Evolutionary conservation across 352 stramenopile species (phyloP), one percentile per base, ranked within the genome.

Genomic region (Globisporangium uncinulatum): DNA sequence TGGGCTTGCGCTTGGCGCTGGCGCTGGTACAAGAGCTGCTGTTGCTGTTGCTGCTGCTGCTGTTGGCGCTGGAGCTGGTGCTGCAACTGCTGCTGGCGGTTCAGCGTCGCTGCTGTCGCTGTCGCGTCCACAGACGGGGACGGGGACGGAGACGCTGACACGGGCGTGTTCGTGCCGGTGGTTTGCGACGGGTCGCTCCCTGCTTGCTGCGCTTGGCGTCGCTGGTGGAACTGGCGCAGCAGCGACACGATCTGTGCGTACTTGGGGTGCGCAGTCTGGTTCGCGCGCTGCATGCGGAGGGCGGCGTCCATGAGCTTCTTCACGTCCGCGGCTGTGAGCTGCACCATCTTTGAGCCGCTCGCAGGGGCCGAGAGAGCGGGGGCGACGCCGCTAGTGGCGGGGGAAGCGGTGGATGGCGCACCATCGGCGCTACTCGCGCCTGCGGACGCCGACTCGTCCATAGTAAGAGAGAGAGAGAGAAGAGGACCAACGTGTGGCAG

Each of bases 231-330:
- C 62, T 92, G 76, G 24, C 80, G 79, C 56, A 95, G 66, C 6
- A 95, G 59, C 53, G 59, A 50, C 31, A 94, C 75, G 62, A 95
- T 92, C 69, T 94, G 86, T 57, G 83, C 66, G 69, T 95, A 95
- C 68, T 92, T 91, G 19, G 82, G 83, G 63, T 93, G 81, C 53
- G 66, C 56, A 54, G 85, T 94, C 54, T 92, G 79, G 34, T 86
- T 82, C 49, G 77, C 70, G 44, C 73, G 69, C 62, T 92, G 76
- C 83, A 95, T 91, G 34, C 76, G 83, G 60, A 92, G 57, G n/a
- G 83, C 86, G 19, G 71, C 74, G 56, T 90, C 73, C 85, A 95
- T 92, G 44, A 95, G 76, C 65, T 88, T 86, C 64, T 88, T 86
- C 54, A 86, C 76, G 67, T 94, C 77, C 29, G 71, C 65, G n/a